Percentiles rank a stretch among this genome's conserved stretches.
phyloP scores from a whole-genome alignment of 441 rosid species.

The Gossypium schwendimanii region DNA sequence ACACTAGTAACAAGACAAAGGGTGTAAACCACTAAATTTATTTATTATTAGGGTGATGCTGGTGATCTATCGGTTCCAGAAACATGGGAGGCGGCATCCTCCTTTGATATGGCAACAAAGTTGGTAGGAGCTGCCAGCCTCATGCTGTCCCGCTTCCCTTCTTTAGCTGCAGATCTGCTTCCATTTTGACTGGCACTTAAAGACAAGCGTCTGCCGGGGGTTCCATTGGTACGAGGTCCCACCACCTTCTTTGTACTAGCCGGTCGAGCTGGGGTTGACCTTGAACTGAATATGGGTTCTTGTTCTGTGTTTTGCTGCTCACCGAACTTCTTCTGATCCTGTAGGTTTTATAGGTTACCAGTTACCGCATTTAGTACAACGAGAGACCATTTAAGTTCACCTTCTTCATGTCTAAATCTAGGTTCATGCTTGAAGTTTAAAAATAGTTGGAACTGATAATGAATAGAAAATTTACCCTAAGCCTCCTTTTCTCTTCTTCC shows the following conservation, averaged over 20 bases:
- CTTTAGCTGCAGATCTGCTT: slow-evolving; percentile 54
- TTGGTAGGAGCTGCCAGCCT: slow-evolving; percentile 70
- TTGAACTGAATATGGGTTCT: slow-evolving; percentile 57
- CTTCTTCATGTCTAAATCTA: not conserved
- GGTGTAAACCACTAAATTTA: slow-evolving; percentile 7
- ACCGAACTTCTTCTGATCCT: slow-evolving; percentile 86
- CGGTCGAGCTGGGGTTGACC: slow-evolving; percentile 81
- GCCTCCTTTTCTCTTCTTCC: slow-evolving; percentile 85
- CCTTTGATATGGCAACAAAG: slow-evolving; percentile 74
- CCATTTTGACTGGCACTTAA: slow-evolving; percentile 74
- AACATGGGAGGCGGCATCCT: slow-evolving; percentile 68
- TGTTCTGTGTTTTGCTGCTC: slow-evolving; percentile 80
- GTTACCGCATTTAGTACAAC: not conserved
- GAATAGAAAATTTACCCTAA: slow-evolving; percentile 43
- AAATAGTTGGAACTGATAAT: not conserved
- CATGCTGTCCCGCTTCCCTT: slow-evolving; percentile 62
- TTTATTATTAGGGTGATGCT: slow-evolving; percentile 53
- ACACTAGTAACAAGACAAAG: slow-evolving; percentile 24
- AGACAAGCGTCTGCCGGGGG: slow-evolving; percentile 73
- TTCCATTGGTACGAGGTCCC: slow-evolving; percentile 68
- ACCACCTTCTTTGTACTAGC: slow-evolving; percentile 53
- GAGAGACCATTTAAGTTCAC: not conserved
- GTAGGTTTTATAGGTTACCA: slow-evolving; percentile 15
- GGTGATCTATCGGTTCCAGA: slow-evolving; percentile 58
- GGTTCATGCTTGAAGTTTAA: not conserved